Percentiles rank a stretch among this genome's conserved stretches.
phyloP scores from a whole-genome alignment of 2,329 filamentous ascomycete genomes.

The Xylariomycetidae sp. region DNA sequence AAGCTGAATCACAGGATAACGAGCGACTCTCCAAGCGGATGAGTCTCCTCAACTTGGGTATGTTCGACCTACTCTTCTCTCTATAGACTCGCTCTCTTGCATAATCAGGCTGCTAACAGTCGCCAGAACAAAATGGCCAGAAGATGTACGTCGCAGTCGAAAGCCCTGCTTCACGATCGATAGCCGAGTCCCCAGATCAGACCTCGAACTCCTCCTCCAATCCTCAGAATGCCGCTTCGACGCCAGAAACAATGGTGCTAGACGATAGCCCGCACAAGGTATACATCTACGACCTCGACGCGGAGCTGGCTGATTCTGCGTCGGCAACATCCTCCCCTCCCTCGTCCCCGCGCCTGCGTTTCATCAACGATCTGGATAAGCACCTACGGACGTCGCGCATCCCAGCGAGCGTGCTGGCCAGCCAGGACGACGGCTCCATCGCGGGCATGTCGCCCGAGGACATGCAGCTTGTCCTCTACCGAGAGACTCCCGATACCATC shows the following conservation, averaged over 20 bases:
- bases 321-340: conserved; percentile 5
- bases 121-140: conserved; percentile 52
- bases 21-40: conserved; percentile 80
- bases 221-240: conserved; percentile 16
- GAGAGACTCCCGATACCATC: conserved; percentile 63
- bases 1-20: conserved; percentile 53
- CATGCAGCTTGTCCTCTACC: conserved; percentile 79
- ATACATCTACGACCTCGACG: conserved; percentile 86
- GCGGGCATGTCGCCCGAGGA: conserved; percentile 32
- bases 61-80: conserved; percentile 22
- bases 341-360: conserved; percentile 52
- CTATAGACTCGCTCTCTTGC: too few relatives aligned
- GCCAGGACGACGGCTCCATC: conserved; percentile 47
- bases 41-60: conserved; percentile 77
- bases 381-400: conserved; percentile 68
- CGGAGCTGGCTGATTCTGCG: conserved; percentile 68
- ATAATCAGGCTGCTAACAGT: too few relatives aligned
- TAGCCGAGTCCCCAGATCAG: conserved; percentile 12
- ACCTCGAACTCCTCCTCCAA: conserved; percentile 13
- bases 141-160: conserved; percentile 63
- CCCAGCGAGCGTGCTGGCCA: conserved; percentile 57
- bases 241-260: conserved; percentile 69
- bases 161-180: conserved; percentile 29
- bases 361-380: conserved; percentile 81
- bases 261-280: conserved; percentile 84